Conservation (phyloP, 139 green algal species). For the Deuterostichococcus epilithicus region DNA sequence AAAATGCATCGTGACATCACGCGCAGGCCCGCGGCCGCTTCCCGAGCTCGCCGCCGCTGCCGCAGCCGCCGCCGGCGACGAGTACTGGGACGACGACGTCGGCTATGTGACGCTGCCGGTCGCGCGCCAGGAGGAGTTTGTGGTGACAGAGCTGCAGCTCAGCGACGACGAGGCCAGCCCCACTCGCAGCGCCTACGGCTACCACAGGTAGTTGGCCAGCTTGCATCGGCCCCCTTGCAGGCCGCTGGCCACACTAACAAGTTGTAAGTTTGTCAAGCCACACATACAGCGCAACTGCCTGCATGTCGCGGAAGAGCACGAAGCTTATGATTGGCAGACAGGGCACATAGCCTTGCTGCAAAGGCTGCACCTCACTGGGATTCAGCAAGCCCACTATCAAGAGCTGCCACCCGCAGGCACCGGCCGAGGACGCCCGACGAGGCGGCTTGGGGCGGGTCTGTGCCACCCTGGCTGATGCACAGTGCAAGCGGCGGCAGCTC, state of each 20-base stretch:
- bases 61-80: constrained; percentile 54
- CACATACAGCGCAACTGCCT: background rate
- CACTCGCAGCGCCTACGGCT: constrained; percentile 14
- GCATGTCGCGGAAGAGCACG: background rate
- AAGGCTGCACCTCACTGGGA: no score
- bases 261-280: background rate
- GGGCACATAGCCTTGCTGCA: no score
- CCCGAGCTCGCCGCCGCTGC: constrained; percentile 5
- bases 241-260: background rate
- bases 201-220: background rate
- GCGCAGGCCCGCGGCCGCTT: background rate
- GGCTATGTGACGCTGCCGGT: constrained; percentile 52
- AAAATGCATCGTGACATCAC: no score
- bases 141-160: constrained; percentile 43
- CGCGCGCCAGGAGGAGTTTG: constrained; percentile 43
- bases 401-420: no score
- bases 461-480: background rate
- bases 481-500: background rate
- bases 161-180: constrained; percentile 28
- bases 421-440: background rate
- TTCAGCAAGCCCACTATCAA: no score
- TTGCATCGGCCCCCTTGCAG: background rate
- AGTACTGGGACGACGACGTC: constrained; percentile 61
- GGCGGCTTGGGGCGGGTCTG: background rate
- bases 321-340: no score